Conservation (phyloP, 2,329 filamentous ascomycete species). For the Aspergillus sergii region DNA sequence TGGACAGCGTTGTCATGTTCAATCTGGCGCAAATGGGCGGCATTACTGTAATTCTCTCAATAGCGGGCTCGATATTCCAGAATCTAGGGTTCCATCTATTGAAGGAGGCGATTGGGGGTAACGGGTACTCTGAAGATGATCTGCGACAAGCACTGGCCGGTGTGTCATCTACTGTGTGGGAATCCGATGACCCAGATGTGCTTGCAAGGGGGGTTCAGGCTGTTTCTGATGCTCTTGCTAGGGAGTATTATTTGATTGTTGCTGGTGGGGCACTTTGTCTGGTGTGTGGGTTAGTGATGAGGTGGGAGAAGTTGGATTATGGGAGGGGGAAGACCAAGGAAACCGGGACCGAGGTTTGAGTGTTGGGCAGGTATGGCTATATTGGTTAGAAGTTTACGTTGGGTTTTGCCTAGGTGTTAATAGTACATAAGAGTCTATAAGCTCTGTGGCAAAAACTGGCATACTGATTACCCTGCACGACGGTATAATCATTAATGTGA, state of each 20-base stretch:
- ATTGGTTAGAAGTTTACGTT: too few relatives aligned
- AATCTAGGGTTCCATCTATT: constrained; percentile 12
- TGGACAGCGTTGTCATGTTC: constrained; percentile 11
- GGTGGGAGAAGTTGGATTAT: constrained; percentile 12
- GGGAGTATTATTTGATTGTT: constrained; percentile 17
- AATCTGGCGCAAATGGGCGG: constrained; percentile 16
- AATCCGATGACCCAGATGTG: constrained; percentile 1
- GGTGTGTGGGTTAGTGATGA: constrained; percentile 11
- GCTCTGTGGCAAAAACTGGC: too few relatives aligned
- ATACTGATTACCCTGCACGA: too few relatives aligned
- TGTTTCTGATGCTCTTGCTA: constrained; percentile 9
- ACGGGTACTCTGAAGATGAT: constrained; percentile 8
- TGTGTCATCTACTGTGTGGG: constrained; percentile 13
- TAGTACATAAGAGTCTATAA: too few relatives aligned
- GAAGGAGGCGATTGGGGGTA: constrained; percentile 2
- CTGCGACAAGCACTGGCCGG: constrained; percentile 13
- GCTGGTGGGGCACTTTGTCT: constrained; percentile 13
- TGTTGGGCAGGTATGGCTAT: too few relatives aligned
- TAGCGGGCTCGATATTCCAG: constrained; percentile 15
- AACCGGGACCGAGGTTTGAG: too few relatives aligned
- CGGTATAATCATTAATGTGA: too few relatives aligned
- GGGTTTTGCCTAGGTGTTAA: too few relatives aligned
- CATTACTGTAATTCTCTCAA: constrained; percentile 5
- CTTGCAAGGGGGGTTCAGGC: constrained; percentile 1
- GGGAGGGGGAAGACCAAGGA: neutral